Base-by-base conservation (phyloP, 495 filamentous ascomycete species). In the Daldinia concentrica region DNA sequence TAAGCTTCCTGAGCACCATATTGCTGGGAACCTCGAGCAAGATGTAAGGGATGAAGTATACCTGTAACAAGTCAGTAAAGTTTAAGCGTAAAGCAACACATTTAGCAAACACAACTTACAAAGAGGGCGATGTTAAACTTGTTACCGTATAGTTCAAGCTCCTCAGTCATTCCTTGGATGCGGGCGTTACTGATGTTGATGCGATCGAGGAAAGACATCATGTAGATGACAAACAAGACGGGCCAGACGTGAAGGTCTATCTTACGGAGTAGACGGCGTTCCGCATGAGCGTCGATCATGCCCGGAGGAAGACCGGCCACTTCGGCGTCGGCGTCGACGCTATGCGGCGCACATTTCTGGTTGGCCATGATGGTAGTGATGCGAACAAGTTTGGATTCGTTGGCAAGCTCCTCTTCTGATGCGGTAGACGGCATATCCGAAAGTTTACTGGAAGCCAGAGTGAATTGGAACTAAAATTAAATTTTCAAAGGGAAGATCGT, bases 151-250 rank as follows among this genome's bases (percentile, higher is more conserved):
- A 91, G 84, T 19, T 83, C 66, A n/a, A 91, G 81, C 45, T 91
- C 89, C 14, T 80, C 76, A 15, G 85, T 82, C 27, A 92, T 79
- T 8, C 89, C 88, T 69, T 89, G 84, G 55, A 91, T 85, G 34
- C 82, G 77, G 6, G 89, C 89, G 77, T 91, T 90, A 62, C 87
- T 86, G 56, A 90, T 88, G 68, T 90, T 90, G 75, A 86, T 85
- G 15, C 87, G 79, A 51, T 85, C 84, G 27, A 86, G 66, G 63
- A 84, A 85, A 12, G 82, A 79, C 58, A 85, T 71, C 48, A 82
- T 51, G 69, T 79, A 84, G 36, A 85, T 66, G 52, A 83, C 51
- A 52, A 82, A 83, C 8, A 86, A 66, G 14, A 81, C 77, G 1
- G 84, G 85, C 51, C 69, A 78, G 24, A 81, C 63, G 58, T 72